Evolutionary conservation across 495 filamentous ascomycete genomes (phyloP), one percentile per base, ranked within the genome.

Genomic region (Trypethelium eluteriae): DNA sequence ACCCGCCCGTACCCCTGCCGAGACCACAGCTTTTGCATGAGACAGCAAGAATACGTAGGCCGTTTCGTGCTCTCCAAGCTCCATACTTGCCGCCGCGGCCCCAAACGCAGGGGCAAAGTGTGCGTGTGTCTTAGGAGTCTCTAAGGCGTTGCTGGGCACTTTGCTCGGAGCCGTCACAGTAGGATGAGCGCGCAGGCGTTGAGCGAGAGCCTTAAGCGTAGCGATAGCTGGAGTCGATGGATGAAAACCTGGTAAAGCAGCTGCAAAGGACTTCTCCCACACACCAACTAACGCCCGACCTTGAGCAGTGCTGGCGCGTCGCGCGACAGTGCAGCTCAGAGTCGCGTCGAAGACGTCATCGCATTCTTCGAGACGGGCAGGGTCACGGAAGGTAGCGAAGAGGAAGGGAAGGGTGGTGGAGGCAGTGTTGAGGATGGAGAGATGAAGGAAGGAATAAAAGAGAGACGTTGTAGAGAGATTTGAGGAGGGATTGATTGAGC

Each of bases 311-410:
- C 88, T 92, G 1, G 94, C 92, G 12, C 94, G 84, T 39, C 92
- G 84, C 2, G 89, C 91, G 12, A 99, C 94, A 25, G 90, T 84
- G 79, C 94, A 99, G 46, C 89, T 84, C 9, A 89, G 90, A 3
- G 85, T 85, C 1, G 94, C 93, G 75, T 98, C 95, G 64, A 93
- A 85, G 67, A 83, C 81, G 76, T 96, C 93, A 77, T 97, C 93
- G 18, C 96, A 81, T 0, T 73, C 78, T 35, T 81, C 77, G 11
- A 92, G 77, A 1, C 62, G 69, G 3, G 70, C 64, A 0, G 93
- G 91, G 49, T 83, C 68, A 11, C 83, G 80, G 77, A 93, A 86
- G 6, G 86, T 91, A 12, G 89, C 84, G 12, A 96, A 83, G 0
- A 92, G 83, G 77, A 94, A 97, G 2, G 94, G 95, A 2, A 98